Evolutionary conservation across 2,329 filamentous ascomycete species (phyloP), one percentile per base, ranked within the genome.

Genomic region (Xylariaceae sp.): DNA sequence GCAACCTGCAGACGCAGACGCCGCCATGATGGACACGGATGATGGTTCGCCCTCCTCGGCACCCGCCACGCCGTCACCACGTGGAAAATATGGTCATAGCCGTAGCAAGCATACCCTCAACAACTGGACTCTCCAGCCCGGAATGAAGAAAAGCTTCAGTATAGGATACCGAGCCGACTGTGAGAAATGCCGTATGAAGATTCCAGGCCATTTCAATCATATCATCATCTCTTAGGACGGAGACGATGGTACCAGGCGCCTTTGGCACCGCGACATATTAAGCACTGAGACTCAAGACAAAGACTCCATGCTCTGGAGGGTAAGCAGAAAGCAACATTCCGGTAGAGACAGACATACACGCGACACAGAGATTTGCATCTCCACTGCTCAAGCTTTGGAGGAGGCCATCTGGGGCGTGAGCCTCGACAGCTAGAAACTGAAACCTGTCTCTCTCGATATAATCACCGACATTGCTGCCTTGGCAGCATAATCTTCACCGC

Each of bases 121-220:
- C 68, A 79, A 78, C 53, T 86, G 83, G 84, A 86, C 84, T 2
- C 77, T 79, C 67, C 82, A 86, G 59, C 82, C 83, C 0, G 83
- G 84, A 63, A 86, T 85, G 82, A 89, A 88, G 74, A 85, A 84
- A 71, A 86, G 82, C 60, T 88, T 92, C 71, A 90, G 88, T 67
- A 91, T 92, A 84, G 90, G 90, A 47, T 92, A 88, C 75, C 80
- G 89, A 61, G 82, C 87, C 11, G 89, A 91, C 72, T 93, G 90
- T 70, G 89, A 92, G 60, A 92, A 92, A 73, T 93, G 90, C 74
- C 82, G 82, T 40, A 80, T 84, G 70, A 89, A 87, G 70, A 87
- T 91, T 6, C 89, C 90, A 0, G 90, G 90, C 1, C 90, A 93
- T 71, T 92, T 91, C 70, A 92, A 89, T 68, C 90, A 93, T 73